These are phyloP conservation scores for Lasiodiplodia theobromae DNA, from an alignment of 2,329 filamentous ascomycete genomes.

Conservation along the genomic window DNA sequence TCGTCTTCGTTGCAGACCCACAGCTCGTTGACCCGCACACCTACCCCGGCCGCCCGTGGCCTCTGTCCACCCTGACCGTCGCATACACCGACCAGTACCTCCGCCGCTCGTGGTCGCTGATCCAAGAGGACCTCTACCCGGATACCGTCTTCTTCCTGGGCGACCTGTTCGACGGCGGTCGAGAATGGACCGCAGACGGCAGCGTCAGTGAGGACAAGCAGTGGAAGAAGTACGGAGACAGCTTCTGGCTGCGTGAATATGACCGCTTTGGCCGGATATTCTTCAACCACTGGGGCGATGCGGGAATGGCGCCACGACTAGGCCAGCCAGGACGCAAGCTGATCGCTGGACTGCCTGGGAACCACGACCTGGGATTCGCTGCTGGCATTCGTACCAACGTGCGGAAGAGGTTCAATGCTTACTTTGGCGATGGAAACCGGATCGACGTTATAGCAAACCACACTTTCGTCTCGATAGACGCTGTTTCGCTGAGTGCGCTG, in stretches of 20 bases:
- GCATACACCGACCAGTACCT: conserved; percentile 90
- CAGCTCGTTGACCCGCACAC: conserved; percentile 93
- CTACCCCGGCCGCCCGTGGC: conserved; percentile 85
- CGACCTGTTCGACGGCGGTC: conserved; percentile 92
- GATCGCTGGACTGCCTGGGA: conserved; percentile 86
- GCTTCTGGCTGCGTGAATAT: conserved; percentile 89
- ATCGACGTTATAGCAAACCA: conserved; percentile 95
- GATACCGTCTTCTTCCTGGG: conserved; percentile 91
- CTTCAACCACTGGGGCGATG: conserved; percentile 70
- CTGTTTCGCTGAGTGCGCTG: conserved; percentile 83
- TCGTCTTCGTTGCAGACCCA: conserved; percentile 86
- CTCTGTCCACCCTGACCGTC: conserved; percentile 70
- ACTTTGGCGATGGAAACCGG: conserved; percentile 89
- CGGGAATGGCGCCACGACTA: conserved; percentile 60
- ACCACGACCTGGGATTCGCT: conserved; percentile 94
- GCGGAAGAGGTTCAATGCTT: conserved; percentile 82
- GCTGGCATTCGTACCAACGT: conserved; percentile 82
- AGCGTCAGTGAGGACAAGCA: conserved; percentile 66
- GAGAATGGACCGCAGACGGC: conserved; percentile 83
- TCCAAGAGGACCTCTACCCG: conserved; percentile 79
- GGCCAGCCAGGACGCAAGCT: conserved; percentile 76
- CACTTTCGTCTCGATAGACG: conserved; percentile 90
- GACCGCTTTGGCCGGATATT: conserved; percentile 86
- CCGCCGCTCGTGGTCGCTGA: conserved; percentile 77
- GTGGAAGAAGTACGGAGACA: conserved; percentile 77